Base-by-base conservation (phyloP, 805 yeast species). In the Yueomyces sinensis region DNA sequence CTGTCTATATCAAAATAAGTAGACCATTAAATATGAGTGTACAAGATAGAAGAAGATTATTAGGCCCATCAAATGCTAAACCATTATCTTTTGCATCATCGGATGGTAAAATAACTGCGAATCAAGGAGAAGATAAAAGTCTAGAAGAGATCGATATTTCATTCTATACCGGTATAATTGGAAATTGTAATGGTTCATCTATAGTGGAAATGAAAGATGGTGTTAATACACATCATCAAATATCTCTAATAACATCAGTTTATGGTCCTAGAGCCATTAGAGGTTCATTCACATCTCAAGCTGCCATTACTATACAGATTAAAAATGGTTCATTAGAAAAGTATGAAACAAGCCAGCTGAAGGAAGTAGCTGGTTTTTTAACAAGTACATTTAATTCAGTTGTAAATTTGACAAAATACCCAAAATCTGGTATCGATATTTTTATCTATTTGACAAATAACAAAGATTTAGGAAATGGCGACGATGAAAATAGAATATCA, bases 241-340 rank as follows among this genome's bases (percentile, higher is more conserved):
- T 47, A 2, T 47, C 75, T 31, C 56, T 84, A 5, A 72, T 76
- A 36, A 78, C 79, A 1, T 68, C 84, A 4, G 76, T 89, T 0
- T 82, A 76, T 56, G 97, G 97, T 0, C 97, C 97, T 4, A 67
- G 86, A 43, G 95, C 97, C 6, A 75, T 72, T 40, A 65, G 82
- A 40, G 83, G 84, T 2, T 70, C 82, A 4, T 82, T 78, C 52
- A 65, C 72, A 27, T 74, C 78, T 17, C 62, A 72, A 33, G 87
- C 87, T 3, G 64, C 74, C 4, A 58, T 82, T 29, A 68, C 76
- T 19, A 84, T 82, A 13, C 59, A 54, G 20, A 37, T 63, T 24
- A 59, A 61, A 34, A 62, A 63, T 35, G 56, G 50, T 16, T 49
- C 62, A 11, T 32, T 38, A 40, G 54, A 45, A 31, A 40, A 45